Evolutionary conservation across 805 yeast genomes (phyloP).

Genomic region (Nakazawaea molendinolei): DNA sequence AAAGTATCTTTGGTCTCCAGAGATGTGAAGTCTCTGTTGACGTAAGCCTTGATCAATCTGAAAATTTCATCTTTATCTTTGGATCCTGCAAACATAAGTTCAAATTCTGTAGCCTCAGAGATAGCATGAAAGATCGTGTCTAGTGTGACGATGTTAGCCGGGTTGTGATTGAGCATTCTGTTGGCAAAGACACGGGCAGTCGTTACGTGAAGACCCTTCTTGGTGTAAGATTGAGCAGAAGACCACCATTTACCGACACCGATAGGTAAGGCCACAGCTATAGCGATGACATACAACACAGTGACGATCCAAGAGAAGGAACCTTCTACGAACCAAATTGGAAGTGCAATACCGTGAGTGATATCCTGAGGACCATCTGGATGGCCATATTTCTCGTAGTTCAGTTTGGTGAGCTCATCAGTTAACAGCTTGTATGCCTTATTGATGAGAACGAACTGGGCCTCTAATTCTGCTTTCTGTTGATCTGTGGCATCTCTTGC

Average conservation of each 20-base stretch:
- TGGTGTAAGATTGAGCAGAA: conserved; percentile 71
- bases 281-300: conserved; percentile 54
- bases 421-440: conserved; percentile 95
- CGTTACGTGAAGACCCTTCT: conserved; percentile 71
- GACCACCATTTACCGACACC: conserved; percentile 90
- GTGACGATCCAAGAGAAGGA: conserved; percentile 60
- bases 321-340: conserved; percentile 84
- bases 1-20: conserved; percentile 35
- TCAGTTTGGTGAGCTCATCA: conserved; percentile 77
- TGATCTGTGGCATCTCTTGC: conserved; percentile 53
- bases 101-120: conserved; percentile 61
- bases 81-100: conserved; percentile 32
- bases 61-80: conserved; percentile 41
- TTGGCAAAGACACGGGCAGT: conserved; percentile 80
- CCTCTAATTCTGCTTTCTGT: conserved; percentile 57
- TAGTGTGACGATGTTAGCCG: conserved; percentile 57
- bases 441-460: conserved; percentile 70
- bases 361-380: conserved; percentile 96
- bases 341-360: conserved; percentile 91
- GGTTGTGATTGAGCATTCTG: conserved; percentile 65
- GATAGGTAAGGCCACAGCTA: conserved; percentile 75
- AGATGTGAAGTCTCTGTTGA: conserved; percentile 40
- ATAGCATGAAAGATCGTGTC: conserved; percentile 53
- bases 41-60: conserved; percentile 46
- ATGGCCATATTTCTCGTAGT: conserved; percentile 84